Base-by-base conservation (phyloP, 23 red algal species). In the Gracilaria gracilis region DNA sequence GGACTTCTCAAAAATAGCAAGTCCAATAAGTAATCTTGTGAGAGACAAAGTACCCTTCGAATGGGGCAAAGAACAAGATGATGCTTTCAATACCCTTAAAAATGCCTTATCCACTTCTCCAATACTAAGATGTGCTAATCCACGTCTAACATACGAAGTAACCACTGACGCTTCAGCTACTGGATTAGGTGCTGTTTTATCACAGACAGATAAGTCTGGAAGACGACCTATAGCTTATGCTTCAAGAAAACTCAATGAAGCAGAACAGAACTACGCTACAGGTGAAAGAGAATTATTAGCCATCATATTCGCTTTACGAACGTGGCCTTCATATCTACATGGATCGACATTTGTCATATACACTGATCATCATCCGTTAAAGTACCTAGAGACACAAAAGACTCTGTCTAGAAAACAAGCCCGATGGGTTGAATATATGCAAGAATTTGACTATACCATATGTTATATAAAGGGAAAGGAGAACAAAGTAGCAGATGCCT, bases 291-390 rank as follows among this genome's bases (percentile, higher is more conserved):
- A 91, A 24, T 4, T 91, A 35, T 58, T 91, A 34, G 88, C 24
- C 15, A 82, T 91, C 11, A 73, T 90, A 17, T 55, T 65, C 25
- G 57, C 77, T 14, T 29, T 82, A 29, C 19, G 69, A 69, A 81
- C 28, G 14, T 91, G 25, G 0, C 81, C 75, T 81, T 54, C 61
- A 13, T 91, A 91, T 82, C n/a, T n/a, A n/a, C n/a, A n/a, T n/a
- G n/a, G n/a, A n/a, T n/a, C n/a, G n/a, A n/a, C n/a, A n/a, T n/a
- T n/a, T n/a, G n/a, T n/a, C n/a, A n/a, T n/a, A n/a, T n/a, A n/a
- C n/a, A n/a, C n/a, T n/a, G n/a, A n/a, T n/a, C n/a, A n/a, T n/a
- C n/a, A n/a, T n/a, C n/a, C n/a, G n/a, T n/a, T n/a, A n/a, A n/a
- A n/a, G n/a, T n/a, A n/a, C n/a, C n/a, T n/a, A n/a, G n/a, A n/a